Base-by-base conservation (phyloP, 306 rosid genomes). In the Quercus engelmannii region DNA sequence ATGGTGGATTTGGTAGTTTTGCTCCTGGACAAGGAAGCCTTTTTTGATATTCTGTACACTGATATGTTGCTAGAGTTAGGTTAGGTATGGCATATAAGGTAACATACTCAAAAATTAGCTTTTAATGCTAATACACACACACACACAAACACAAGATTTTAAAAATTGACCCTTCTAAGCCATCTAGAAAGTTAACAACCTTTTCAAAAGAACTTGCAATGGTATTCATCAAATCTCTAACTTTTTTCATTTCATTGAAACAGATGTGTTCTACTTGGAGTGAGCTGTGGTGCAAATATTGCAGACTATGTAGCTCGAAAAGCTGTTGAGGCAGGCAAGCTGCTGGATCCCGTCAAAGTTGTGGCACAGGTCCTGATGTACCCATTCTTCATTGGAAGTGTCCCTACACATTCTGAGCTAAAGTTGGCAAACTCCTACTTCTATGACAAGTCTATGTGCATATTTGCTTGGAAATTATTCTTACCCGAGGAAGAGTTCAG, bases 261-360 rank as follows among this genome's bases (percentile, higher is more conserved):
- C 92, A 92, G 99, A 83, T 91, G 98, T 65, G 94, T 95, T 85
- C 99, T 95, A 78, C 94, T 95, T 69, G 99, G 98, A 17, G 98
- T 87, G 71, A 95, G 99, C 85, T 95, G 98, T 83, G 99, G 99
- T 80, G 98, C 99, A 69, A 95, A 95, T 84, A 88, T 95, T 88
- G 98, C 98, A 41, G 89, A 95, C 79, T 88, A 87, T 63, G 98
- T 95, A 76, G 94, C 98, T 80, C 92, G 87, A 73, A 95, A 93
- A 86, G 94, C 98, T 69, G 96, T 93, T 38, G 99, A 92, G 88
- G 88, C 93, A 18, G 98, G 99, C 67, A 85, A 83, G 82, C 97
- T 83, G 79, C 79, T 93, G 84, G 97, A 95, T 78, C 99, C 99
- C 38, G 92, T 95, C 85, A 93, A 95, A 87, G 98, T 95, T 46